phyloP scores from a whole-genome alignment of 164 flowering plant genomes.

The Echeveria elegans region DNA sequence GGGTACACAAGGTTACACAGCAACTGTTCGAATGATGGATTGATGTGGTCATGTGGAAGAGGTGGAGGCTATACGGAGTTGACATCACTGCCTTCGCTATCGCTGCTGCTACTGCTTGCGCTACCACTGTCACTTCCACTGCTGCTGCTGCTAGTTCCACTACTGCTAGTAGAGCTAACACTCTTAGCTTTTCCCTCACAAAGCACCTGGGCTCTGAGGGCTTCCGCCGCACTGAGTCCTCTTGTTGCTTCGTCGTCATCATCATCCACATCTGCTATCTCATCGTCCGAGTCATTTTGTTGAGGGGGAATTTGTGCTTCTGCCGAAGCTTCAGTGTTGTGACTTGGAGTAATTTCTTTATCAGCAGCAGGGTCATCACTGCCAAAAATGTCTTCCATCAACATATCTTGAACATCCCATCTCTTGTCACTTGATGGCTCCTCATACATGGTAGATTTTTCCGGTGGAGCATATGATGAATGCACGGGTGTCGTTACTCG shows the following conservation, averaged over 20 bases:
- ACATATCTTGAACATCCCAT: conserved; percentile 47
- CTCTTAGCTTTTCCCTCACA: conserved; percentile 36
- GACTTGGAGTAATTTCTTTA: conserved; percentile 20
- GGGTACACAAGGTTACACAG: neutral
- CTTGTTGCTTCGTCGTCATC: conserved; percentile 58
- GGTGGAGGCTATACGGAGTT: conserved; percentile 31
- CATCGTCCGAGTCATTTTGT: conserved; percentile 25
- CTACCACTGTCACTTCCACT: conserved; percentile 49
- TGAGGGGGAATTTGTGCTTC: conserved; percentile 37
- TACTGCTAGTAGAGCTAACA: conserved; percentile 56
- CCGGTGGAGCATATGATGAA: conserved; percentile 18
- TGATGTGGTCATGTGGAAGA: conserved; percentile 32
- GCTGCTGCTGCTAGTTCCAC: conserved; percentile 57
- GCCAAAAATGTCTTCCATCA: conserved; percentile 42
- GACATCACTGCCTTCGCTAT: conserved; percentile 59
- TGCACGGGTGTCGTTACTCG: neutral
- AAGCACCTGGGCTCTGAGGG: conserved; percentile 73
- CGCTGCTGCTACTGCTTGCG: conserved; percentile 32
- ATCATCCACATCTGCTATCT: conserved; percentile 81
- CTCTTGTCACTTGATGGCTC: conserved; percentile 28
- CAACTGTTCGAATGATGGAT: too few relatives aligned
- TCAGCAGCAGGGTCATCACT: conserved; percentile 15
- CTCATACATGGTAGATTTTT: conserved; percentile 27
- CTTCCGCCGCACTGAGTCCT: conserved; percentile 76
- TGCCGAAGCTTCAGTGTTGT: conserved; percentile 21